A percentile compares a stretch with the other conserved stretches of the same genome.
Conservation (phyloP, 768 basidiomycete genomes). For the Pleurotus giganteus region DNA sequence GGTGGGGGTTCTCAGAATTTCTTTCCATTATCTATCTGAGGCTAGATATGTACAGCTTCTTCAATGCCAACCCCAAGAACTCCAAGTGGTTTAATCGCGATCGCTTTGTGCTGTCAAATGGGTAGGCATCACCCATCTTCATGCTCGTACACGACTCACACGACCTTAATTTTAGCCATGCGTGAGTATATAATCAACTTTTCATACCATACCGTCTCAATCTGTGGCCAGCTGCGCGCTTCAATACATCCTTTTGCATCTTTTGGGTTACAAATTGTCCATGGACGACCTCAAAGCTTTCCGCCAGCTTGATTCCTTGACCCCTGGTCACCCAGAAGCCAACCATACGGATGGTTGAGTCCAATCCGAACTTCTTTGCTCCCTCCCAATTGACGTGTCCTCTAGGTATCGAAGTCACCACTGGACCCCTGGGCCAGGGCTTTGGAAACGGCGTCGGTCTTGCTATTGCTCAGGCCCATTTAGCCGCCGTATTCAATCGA, state of each 20-base stretch:
- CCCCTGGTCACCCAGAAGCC: constrained; percentile 90
- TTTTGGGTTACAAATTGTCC: constrained; percentile 88
- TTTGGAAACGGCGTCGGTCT: constrained; percentile 92
- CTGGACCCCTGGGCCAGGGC: constrained; percentile 94
- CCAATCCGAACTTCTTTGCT: not conserved
- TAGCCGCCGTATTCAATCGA: constrained; percentile 89
- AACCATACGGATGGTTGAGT: constrained; percentile 47
- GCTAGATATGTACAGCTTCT: constrained; percentile 47
- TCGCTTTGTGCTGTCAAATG: constrained; percentile 95
- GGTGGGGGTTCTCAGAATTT: constrained; percentile 36
- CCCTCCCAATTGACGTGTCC: constrained; percentile 8
- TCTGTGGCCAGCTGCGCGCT: constrained; percentile 71
- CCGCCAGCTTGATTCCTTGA: constrained; percentile 87
- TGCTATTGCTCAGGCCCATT: constrained; percentile 90
- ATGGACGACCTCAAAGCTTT: constrained; percentile 92
- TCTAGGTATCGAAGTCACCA: constrained; percentile 84
- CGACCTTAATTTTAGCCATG: constrained; percentile 50
- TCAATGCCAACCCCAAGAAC: constrained; percentile 86
- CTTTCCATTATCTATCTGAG: not conserved
- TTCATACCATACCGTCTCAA: constrained; percentile 6
- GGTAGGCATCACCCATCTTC: constrained; percentile 41
- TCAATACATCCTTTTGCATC: constrained; percentile 89
- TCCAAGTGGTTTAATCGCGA: constrained; percentile 96
- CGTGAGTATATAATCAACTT: constrained; percentile 46
- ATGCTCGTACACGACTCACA: constrained; percentile 8